Conservation (phyloP, 225 moss, liverwort and hornwort genomes). For the Polytrichum formosum region DNA sequence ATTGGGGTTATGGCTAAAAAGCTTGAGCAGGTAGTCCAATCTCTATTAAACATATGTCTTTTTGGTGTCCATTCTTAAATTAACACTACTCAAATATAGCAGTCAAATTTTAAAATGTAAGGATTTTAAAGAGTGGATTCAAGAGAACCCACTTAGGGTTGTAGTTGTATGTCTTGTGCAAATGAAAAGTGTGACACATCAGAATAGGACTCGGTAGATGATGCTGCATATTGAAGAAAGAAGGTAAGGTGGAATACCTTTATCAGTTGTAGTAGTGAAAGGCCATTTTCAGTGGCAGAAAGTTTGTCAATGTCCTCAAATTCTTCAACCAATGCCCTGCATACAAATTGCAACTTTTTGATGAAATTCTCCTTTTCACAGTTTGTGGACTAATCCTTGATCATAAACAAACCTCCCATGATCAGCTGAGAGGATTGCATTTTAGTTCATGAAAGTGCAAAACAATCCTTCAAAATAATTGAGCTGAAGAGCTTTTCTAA, state of each 20-base stretch:
- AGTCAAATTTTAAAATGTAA: too few relatives aligned
- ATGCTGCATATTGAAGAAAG: not conserved
- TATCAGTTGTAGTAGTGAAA: conserved; percentile 39
- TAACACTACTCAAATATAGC: too few relatives aligned
- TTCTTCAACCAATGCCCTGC: conserved; percentile 45
- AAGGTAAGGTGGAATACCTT: conserved; percentile 24
- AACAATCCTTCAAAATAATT: too few relatives aligned
- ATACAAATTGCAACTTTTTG: conserved; percentile 2
- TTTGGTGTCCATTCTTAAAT: too few relatives aligned
- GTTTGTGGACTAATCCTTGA: not conserved
- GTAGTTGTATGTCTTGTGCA: too few relatives aligned
- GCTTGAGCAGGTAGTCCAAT: too few relatives aligned
- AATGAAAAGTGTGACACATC: not conserved
- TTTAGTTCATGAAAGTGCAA: too few relatives aligned
- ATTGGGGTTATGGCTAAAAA: too few relatives aligned
- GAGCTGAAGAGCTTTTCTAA: too few relatives aligned
- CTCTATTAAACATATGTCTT: too few relatives aligned
- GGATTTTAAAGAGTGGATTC: too few relatives aligned
- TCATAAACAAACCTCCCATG: not conserved
- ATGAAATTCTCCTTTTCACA: not conserved
- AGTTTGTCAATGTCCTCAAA: conserved; percentile 44
- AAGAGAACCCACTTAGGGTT: too few relatives aligned
- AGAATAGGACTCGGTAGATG: not conserved
- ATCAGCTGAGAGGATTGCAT: not conserved
- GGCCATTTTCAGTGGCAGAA: conserved; percentile 38